Base-by-base conservation (phyloP, 495 filamentous ascomycete species). In the Aspergillus coremiiformis region DNA sequence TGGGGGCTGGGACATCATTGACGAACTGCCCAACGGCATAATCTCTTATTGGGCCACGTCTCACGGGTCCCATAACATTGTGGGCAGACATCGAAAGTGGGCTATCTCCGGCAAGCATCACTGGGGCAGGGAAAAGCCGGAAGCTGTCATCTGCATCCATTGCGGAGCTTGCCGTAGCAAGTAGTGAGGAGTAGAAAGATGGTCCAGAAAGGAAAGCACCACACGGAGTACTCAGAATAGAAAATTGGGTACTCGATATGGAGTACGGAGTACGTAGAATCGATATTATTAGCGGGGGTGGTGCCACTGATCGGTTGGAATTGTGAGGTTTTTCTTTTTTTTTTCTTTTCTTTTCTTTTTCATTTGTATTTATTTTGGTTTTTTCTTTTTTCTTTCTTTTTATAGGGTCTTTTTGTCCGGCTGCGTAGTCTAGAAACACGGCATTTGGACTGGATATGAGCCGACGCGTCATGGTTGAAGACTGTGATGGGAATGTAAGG, bases 11-110 rank as follows among this genome's bases (percentile, higher is more conserved):
- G 61, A 69, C 64, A 62, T 71, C 67, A 69, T 66, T 48, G 54
- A 63, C 53, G 65, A 72, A 67, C 62, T 56, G 59, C 64, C 66
- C 59, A 60, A 68, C 58, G 60, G 52, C 50, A 63, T 45, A 23
- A 33, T 17, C 41, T 66, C 39, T 66, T 56, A 72, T 73, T 73
- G 70, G 70, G 61, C 70, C 70, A 73, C 70, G 70, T 73, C 61
- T 60, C 57, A 60, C 47, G 43, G 57, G 52, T 37, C 49, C 53
- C 54, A 41, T 41, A 47, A 57, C 55, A 46, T 42, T 39, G 61
- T 55, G 57, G 57, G 52, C 48, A 50, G 55, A 54, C 48, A 47
- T 52, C 45, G 47, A 48, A 47, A 52, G 50, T 47, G 41, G 47
- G 41, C 29, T 23, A 49, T 21, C 39, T 15, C 37, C 52, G 30